These are phyloP conservation scores for Aureococcus anophagefferens DNA, from an alignment of 108 stramenopile species.

Conservation along the genomic window DNA sequence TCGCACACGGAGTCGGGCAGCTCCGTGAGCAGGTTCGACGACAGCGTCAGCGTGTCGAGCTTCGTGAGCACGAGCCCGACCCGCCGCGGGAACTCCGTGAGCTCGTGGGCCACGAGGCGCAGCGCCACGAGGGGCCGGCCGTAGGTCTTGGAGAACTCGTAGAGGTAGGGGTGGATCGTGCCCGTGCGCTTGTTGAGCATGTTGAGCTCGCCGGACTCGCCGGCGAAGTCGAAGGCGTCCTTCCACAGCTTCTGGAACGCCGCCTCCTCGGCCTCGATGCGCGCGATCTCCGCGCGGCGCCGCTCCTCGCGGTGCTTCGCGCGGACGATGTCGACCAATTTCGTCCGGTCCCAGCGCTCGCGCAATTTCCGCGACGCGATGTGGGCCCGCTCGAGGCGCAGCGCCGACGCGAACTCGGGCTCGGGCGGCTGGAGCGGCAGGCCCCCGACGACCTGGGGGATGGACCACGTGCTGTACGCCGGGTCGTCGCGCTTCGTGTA, in stretches of 20 bases:
- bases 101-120: slow-evolving; percentile 23
- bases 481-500: slow-evolving; percentile 8
- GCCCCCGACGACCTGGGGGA: slow-evolving; percentile 11
- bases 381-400: background rate
- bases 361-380: too few species aligned
- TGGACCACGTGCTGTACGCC: slow-evolving; percentile 14
- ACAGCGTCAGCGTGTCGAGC: slow-evolving; percentile 12
- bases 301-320: background rate
- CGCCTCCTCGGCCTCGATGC: background rate
- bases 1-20: slow-evolving; percentile 24
- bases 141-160: background rate
- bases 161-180: background rate
- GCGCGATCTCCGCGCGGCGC: background rate
- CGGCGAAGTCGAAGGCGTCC: background rate
- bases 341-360: background rate
- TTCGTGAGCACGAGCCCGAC: slow-evolving; percentile 18
- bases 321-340: background rate
- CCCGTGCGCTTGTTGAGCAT: background rate
- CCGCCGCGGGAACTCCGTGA: slow-evolving; percentile 2
- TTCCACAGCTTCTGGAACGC: background rate
- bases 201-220: background rate
- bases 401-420: background rate
- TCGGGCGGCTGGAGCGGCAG: slow-evolving; percentile 5
- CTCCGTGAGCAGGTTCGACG: slow-evolving; percentile 2
- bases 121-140: slow-evolving; percentile 8